A percentile compares a stretch with the other conserved stretches of the same genome.
Evolutionary conservation across 2,329 filamentous ascomycete species (phyloP).

Genomic region (Blumeria hordei): DNA sequence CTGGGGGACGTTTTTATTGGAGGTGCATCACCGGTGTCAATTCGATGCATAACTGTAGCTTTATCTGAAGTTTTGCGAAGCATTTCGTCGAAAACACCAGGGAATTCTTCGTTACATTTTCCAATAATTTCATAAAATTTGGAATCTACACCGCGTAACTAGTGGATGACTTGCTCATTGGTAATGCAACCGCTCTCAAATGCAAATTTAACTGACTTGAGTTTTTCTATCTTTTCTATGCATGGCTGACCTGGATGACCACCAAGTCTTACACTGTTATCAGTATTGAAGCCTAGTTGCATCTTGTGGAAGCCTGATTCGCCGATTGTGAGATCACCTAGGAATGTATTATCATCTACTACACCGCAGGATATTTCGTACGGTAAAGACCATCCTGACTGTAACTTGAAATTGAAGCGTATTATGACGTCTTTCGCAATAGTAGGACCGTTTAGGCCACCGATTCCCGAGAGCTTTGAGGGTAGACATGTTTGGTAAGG

Average conservation of each 20-base stretch:
- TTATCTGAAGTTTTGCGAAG: not conserved
- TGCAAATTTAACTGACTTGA: not conserved
- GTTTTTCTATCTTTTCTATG: not conserved
- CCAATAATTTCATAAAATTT: not conserved
- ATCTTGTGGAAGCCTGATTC: not conserved
- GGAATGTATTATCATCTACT: not conserved
- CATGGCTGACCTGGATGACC: not conserved
- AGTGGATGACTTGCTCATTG: not conserved
- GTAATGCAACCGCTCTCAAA: not conserved
- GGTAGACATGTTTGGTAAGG: not conserved
- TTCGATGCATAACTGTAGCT: not conserved
- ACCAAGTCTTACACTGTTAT: not conserved
- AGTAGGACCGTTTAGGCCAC: not conserved
- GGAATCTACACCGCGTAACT: not conserved
- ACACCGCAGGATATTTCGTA: not conserved
- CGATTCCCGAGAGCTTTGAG: not conserved
- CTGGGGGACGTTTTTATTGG: not conserved
- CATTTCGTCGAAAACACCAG: not conserved
- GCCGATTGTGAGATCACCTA: not conserved
- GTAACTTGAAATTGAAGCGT: not conserved
- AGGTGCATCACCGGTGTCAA: not conserved
- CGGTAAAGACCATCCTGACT: not conserved
- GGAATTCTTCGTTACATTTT: not conserved
- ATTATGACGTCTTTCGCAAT: not conserved
- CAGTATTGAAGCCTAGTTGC: not conserved